Percentiles rank a stretch among this genome's conserved stretches.
Evolutionary conservation across 129 eudicot species (phyloP).

Genomic region (Escallonia herrerae): DNA sequence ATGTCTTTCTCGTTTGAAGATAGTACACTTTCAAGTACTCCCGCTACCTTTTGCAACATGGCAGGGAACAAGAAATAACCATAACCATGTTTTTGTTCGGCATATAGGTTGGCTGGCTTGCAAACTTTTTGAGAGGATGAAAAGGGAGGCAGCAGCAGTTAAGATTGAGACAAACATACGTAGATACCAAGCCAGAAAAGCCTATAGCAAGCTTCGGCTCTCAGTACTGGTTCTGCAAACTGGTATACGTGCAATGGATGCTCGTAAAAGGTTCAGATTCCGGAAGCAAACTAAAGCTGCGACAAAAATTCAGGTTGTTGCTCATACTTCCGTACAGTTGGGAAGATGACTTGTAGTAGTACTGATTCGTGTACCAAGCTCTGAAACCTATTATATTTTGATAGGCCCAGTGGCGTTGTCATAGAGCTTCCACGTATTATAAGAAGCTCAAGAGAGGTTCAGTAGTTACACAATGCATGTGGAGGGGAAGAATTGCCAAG

Average conservation of each 20-base stretch:
- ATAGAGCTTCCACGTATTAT: slow-evolving; percentile 56
- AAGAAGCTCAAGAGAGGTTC: slow-evolving; percentile 63
- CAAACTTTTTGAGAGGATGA: slow-evolving; percentile 39
- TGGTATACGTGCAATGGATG: slow-evolving; percentile 65
- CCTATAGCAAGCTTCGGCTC: slow-evolving; percentile 43
- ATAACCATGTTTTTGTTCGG: background rate
- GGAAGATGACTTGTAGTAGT: background rate
- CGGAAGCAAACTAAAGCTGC: slow-evolving; percentile 81
- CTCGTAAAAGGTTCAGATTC: slow-evolving; percentile 51
- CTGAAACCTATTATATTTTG: background rate
- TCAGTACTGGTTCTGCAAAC: slow-evolving; percentile 74
- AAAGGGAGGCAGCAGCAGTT: slow-evolving; percentile 67
- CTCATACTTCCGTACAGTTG: background rate
- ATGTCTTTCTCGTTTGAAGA: background rate
- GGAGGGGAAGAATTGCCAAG: slow-evolving; percentile 85
- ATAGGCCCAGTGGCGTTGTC: slow-evolving; percentile 86
- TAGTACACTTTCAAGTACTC: background rate
- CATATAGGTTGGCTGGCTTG: slow-evolving; percentile 64
- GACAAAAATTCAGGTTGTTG: slow-evolving; percentile 62
- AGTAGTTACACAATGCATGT: slow-evolving; percentile 72
- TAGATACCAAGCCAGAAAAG: slow-evolving; percentile 54
- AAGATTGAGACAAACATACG: slow-evolving; percentile 62
- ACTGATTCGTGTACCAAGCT: background rate
- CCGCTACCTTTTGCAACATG: too few species aligned
- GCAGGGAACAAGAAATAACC: too few species aligned